These are phyloP conservation scores for Fusarium anthophilum DNA, from an alignment of 2,329 filamentous ascomycete genomes.

Conservation along the genomic window DNA sequence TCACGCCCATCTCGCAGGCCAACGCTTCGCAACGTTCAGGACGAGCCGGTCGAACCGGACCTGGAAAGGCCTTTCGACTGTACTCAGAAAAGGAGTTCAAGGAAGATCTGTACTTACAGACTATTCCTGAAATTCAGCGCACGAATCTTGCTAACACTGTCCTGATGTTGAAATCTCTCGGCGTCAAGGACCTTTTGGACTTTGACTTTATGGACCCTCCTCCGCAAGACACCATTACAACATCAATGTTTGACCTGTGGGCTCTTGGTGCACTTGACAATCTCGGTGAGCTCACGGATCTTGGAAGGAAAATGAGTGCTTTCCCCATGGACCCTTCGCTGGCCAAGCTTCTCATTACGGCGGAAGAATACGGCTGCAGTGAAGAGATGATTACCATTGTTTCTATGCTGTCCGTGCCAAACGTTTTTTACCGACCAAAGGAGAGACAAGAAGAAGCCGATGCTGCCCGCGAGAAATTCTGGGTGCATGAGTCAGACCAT, in stretches of 20 bases:
- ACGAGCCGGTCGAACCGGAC: slow-evolving; percentile 91
- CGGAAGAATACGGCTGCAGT: slow-evolving; percentile 88
- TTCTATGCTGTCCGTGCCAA: slow-evolving; percentile 96
- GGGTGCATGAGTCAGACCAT: slow-evolving; percentile 97
- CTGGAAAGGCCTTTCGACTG: slow-evolving; percentile 92
- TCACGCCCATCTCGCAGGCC: slow-evolving; percentile 96
- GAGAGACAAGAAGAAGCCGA: slow-evolving; percentile 97
- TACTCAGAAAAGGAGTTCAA: slow-evolving; percentile 96
- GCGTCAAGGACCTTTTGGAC: slow-evolving; percentile 91
- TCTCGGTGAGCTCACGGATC: slow-evolving; percentile 85
- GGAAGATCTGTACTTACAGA: slow-evolving; percentile 95
- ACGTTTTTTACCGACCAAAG: slow-evolving; percentile 95
- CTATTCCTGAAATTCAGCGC: slow-evolving; percentile 96
- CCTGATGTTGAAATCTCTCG: slow-evolving; percentile 90
- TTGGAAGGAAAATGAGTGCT: slow-evolving; percentile 93
- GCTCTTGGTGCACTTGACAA: slow-evolving; percentile 94
- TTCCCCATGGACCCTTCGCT: slow-evolving; percentile 98
- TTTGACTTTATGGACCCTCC: slow-evolving; percentile 99
- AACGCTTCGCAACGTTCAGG: slow-evolving; percentile 94
- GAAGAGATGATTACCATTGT: slow-evolving; percentile 99
- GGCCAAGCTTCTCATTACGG: slow-evolving; percentile 92
- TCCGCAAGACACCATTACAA: slow-evolving; percentile 96
- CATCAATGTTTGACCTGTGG: slow-evolving; percentile 97
- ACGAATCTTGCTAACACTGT: slow-evolving; percentile 97
- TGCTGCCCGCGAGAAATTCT: slow-evolving; percentile 95